A percentile compares a stretch with the other conserved stretches of the same genome.
Evolutionary conservation across 1,284 basidiomycete genomes (phyloP).

Genomic region (Mycosarcoma mackinlayi): DNA sequence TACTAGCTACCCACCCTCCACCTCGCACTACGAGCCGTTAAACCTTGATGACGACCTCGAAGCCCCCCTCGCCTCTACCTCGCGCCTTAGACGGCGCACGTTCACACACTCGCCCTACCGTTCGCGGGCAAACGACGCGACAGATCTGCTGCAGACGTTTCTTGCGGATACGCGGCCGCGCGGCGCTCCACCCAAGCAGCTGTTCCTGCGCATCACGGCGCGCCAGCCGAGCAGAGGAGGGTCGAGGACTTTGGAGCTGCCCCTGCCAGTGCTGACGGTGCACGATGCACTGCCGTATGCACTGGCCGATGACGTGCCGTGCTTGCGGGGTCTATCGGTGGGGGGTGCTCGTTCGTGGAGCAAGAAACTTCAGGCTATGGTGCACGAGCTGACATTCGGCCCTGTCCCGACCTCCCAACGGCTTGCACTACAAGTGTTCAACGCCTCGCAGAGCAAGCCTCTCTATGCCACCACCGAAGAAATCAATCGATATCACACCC

Average conservation of each 20-base stretch:
- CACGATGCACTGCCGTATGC: constrained; percentile 34
- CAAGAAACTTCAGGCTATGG: neutral
- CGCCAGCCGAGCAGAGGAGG: neutral
- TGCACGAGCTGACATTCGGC: constrained; percentile 4
- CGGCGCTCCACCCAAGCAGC: neutral
- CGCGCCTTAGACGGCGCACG: constrained; percentile 2
- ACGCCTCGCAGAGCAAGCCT: constrained; percentile 3
- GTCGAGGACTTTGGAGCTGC: constrained; percentile 12
- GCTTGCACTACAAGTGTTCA: constrained; percentile 28
- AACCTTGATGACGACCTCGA: constrained; percentile 15
- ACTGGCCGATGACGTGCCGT: constrained; percentile 36
- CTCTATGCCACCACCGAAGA: constrained; percentile 23
- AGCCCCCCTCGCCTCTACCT: neutral
- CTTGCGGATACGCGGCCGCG: constrained; percentile 28
- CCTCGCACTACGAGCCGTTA: constrained; percentile 26
- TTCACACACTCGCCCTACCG: constrained; percentile 30
- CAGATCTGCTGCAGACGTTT: constrained; percentile 18
- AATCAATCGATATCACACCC: constrained; percentile 5
- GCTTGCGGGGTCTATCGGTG: constrained; percentile 17
- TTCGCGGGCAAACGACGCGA: constrained; percentile 21
- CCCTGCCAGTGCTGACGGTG: constrained; percentile 11
- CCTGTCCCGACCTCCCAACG: too few species aligned
- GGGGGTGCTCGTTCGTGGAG: neutral
- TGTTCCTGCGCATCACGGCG: constrained; percentile 16
- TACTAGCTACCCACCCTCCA: constrained; percentile 26